Percentiles rank a stretch among this genome's conserved stretches.
Conservation (phyloP, 768 basidiomycete species). For the Lepiota venenata region DNA sequence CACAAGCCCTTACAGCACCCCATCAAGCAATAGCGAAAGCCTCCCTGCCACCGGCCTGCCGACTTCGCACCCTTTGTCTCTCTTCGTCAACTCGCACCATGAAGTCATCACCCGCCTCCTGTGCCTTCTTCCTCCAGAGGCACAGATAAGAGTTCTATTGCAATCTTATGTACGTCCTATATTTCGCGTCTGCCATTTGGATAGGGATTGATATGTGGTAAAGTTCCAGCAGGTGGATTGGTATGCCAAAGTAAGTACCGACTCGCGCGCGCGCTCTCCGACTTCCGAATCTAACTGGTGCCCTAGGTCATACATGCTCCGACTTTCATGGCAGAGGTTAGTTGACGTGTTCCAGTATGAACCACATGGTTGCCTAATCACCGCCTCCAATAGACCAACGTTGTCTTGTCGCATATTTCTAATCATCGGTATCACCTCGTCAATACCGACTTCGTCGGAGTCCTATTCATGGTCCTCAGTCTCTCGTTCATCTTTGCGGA, state of each 20-base stretch:
- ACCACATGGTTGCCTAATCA: neutral
- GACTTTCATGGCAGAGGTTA: slow-evolving; percentile 19
- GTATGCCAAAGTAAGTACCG: slow-evolving; percentile 10
- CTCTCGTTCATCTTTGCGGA: slow-evolving; percentile 23
- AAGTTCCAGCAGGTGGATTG: slow-evolving; percentile 11
- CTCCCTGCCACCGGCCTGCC: slow-evolving; percentile 8
- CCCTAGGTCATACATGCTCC: slow-evolving; percentile 20
- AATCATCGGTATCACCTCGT: slow-evolving; percentile 2
- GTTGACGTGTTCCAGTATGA: neutral
- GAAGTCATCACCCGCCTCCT: slow-evolving; percentile 18
- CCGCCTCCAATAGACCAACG: neutral
- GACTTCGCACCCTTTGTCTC: slow-evolving; percentile 18
- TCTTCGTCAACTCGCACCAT: slow-evolving; percentile 18
- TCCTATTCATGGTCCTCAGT: slow-evolving; percentile 22
- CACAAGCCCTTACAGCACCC: neutral
- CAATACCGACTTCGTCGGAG: slow-evolving; percentile 17
- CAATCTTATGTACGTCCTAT: slow-evolving; percentile 19
- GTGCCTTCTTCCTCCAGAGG: slow-evolving; percentile 15
- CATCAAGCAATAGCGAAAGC: neutral
- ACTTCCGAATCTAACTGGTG: neutral
- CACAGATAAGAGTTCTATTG: slow-evolving; percentile 14
- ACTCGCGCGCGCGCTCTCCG: neutral
- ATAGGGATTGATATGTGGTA: neutral
- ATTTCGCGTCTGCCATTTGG: neutral
- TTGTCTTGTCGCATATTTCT: slow-evolving; percentile 5